A percentile compares a stretch with the other conserved stretches of the same genome.
These are phyloP conservation scores for Wickerhamomyces hampshirensis DNA, from an alignment of 805 yeast species.

Conservation along the genomic window DNA sequence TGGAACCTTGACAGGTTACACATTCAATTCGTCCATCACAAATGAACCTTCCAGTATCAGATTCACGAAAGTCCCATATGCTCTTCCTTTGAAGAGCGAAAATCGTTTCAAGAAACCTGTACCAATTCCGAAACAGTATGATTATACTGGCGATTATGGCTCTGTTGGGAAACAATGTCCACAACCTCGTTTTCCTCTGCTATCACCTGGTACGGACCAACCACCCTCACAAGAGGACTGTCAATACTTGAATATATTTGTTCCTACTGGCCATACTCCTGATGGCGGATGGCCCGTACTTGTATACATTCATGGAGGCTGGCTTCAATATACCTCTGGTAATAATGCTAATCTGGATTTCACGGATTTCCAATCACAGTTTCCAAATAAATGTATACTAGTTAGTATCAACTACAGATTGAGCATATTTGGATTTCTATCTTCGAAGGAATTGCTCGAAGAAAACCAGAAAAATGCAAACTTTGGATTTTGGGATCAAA, in stretches of 20 bases:
- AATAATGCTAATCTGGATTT: slow-evolving; percentile 17
- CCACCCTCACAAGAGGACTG: slow-evolving; percentile 28
- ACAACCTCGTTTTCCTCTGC: slow-evolving; percentile 30
- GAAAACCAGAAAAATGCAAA: slow-evolving; percentile 25
- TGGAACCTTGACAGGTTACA: slow-evolving; percentile 28
- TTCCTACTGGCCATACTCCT: slow-evolving; percentile 32
- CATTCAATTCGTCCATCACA: slow-evolving; percentile 8
- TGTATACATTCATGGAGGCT: slow-evolving; percentile 40
- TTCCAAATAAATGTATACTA: slow-evolving; percentile 30
- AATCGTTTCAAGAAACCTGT: slow-evolving; percentile 31
- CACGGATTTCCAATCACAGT: slow-evolving; percentile 25
- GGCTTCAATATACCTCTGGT: slow-evolving; percentile 29
- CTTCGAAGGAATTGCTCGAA: slow-evolving; percentile 30
- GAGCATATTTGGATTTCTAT: slow-evolving; percentile 33
- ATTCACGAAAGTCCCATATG: slow-evolving; percentile 31
- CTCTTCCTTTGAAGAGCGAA: slow-evolving; percentile 28
- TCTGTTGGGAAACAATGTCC: slow-evolving; percentile 33
- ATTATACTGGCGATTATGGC: slow-evolving; percentile 35
- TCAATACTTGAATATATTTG: slow-evolving; percentile 33
- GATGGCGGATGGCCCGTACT: slow-evolving; percentile 38
- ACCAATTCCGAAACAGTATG: slow-evolving; percentile 29
- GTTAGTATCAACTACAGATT: slow-evolving; percentile 37
- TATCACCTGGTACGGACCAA: slow-evolving; percentile 18
- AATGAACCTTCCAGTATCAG: slow-evolving; percentile 21
- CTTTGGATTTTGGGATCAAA: slow-evolving; percentile 38